Evolutionary conservation across 1,284 basidiomycete genomes (phyloP).

Genomic region (Peniophora sp.): DNA sequence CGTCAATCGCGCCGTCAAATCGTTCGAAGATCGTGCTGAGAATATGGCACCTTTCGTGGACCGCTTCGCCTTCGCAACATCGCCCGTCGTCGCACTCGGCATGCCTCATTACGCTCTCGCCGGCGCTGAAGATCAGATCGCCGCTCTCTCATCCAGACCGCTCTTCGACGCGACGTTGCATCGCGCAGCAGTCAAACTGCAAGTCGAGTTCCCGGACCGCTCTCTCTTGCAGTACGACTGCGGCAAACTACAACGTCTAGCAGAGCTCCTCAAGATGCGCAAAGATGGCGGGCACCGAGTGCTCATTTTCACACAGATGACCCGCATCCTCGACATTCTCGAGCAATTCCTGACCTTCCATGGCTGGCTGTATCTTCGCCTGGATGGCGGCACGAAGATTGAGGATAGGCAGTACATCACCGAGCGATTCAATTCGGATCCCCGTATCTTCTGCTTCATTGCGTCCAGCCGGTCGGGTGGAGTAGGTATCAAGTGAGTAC

Average conservation of each 20-base stretch:
- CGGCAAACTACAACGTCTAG: conserved; percentile 88
- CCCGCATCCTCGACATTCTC: conserved; percentile 87
- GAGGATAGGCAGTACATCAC: conserved; percentile 95
- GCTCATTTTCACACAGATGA: conserved; percentile 98
- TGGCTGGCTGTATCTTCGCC: conserved; percentile 87
- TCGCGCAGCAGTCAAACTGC: conserved; percentile 71
- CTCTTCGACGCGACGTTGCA: conserved; percentile 68
- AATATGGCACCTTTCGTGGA: conserved; percentile 54
- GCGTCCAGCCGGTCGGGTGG: conserved; percentile 91
- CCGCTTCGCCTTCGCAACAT: conserved; percentile 80
- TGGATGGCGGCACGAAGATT: conserved; percentile 94
- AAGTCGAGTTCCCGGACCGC: conserved; percentile 91
- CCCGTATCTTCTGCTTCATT: conserved; percentile 90
- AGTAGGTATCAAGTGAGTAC: conserved; percentile 86
- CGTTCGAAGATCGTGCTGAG: conserved; percentile 54
- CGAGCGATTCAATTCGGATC: conserved; percentile 92
- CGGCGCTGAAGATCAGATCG: conserved; percentile 27
- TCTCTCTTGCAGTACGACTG: conserved; percentile 94
- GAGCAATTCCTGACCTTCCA: conserved; percentile 92
- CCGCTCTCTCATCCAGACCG: conserved; percentile 24
- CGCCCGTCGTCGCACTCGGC: conserved; percentile 72
- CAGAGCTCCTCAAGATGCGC: conserved; percentile 72
- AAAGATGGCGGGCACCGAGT: conserved; percentile 86
- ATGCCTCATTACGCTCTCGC: conserved; percentile 56
- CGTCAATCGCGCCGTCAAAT: conserved; percentile 50